Evolutionary conservation across 768 basidiomycete species (phyloP).

Genomic region (Paxillus involutus): DNA sequence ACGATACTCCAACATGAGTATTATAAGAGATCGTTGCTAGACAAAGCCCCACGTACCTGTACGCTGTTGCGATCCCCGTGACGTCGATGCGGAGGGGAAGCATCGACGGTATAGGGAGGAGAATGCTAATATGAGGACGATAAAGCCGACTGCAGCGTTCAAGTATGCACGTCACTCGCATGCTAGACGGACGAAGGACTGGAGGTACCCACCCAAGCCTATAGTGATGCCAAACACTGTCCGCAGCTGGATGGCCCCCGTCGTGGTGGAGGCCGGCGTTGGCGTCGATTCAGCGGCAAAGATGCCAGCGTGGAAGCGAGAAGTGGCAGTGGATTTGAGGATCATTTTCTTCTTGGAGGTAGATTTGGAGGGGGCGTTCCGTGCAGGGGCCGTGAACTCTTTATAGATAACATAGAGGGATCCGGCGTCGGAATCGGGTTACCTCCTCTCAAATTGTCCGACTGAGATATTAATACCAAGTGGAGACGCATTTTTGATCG

Average conservation of each 20-base stretch:
- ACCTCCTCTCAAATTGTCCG: too few relatives aligned
- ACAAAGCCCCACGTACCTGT: neutral
- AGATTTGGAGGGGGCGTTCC: neutral
- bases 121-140: conserved; percentile 5
- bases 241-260: conserved; percentile 1
- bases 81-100: neutral
- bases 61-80: neutral
- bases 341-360: neutral
- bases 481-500: too few relatives aligned
- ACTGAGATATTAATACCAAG: too few relatives aligned
- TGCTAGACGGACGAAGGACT: neutral
- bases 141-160: conserved; percentile 10
- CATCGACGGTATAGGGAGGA: conserved; percentile 1
- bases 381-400: too few relatives aligned
- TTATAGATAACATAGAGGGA: neutral
- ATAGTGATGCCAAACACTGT: conserved; percentile 13
- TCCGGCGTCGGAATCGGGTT: too few relatives aligned
- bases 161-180: neutral
- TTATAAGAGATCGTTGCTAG: neutral
- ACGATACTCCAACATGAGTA: neutral
- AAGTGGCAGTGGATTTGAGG: neutral
- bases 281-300: neutral
- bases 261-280: neutral
- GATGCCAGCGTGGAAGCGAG: neutral
- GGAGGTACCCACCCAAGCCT: conserved; percentile 9